Conservation (phyloP, 805 yeast species). For the Candida sakaeoensis region DNA sequence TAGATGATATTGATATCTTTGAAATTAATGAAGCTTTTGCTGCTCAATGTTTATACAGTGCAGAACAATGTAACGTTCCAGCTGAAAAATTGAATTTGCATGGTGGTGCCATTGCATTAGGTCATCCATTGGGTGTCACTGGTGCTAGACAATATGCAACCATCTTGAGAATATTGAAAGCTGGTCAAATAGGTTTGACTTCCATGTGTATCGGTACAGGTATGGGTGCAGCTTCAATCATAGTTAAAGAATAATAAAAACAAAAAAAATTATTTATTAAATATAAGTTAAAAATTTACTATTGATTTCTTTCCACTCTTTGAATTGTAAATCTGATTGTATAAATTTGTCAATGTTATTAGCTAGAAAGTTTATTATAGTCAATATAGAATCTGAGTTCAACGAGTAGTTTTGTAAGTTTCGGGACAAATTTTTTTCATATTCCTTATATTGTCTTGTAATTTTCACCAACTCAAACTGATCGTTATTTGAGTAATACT, state of each 20-base stretch:
- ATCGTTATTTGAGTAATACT: slow-evolving; percentile 16
- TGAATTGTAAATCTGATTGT: slow-evolving; percentile 9
- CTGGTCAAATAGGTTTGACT: slow-evolving; percentile 83
- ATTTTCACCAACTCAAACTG: slow-evolving; percentile 16
- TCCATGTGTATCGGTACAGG: slow-evolving; percentile 99
- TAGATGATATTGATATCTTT: slow-evolving; percentile 66
- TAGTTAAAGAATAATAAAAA: slow-evolving; percentile 64
- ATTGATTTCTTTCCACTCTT: slow-evolving; percentile 7
- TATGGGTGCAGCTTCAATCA: slow-evolving; percentile 94
- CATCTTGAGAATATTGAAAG: slow-evolving; percentile 69
- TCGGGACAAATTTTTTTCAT: slow-evolving; percentile 24
- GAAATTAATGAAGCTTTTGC: slow-evolving; percentile 98
- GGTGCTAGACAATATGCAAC: slow-evolving; percentile 95
- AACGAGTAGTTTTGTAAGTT: slow-evolving; percentile 20
- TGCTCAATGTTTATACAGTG: slow-evolving; percentile 82
- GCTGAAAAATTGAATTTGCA: slow-evolving; percentile 65
- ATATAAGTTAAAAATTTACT: not conserved
- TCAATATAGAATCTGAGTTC: slow-evolving; percentile 18
- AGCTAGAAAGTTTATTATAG: slow-evolving; percentile 27
- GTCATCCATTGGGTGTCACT: slow-evolving; percentile 69
- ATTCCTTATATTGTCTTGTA: slow-evolving; percentile 19
- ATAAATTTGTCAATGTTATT: slow-evolving; percentile 19
- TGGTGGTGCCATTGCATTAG: slow-evolving; percentile 96
- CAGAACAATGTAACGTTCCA: slow-evolving; percentile 64
- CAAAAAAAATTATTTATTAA: slow-evolving; percentile 6